phyloP scores from a whole-genome alignment of 1,284 basidiomycete genomes.

The Cerrena zonata region DNA sequence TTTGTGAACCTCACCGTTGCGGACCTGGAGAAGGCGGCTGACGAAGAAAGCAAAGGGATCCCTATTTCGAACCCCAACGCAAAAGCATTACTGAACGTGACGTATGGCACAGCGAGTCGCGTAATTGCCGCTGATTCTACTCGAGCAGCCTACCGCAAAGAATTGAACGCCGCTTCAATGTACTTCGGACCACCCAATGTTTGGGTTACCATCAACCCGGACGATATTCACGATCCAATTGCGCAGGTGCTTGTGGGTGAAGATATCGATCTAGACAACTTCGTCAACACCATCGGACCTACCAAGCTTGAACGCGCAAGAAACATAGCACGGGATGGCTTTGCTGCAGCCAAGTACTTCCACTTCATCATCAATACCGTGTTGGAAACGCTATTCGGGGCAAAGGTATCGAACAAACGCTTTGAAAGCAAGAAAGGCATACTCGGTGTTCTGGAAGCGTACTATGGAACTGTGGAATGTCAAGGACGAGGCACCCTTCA shows the following conservation, averaged over 20 bases:
- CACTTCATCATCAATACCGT: slow-evolving; percentile 31
- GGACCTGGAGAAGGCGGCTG: slow-evolving; percentile 10
- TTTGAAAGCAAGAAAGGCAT: slow-evolving; percentile 18
- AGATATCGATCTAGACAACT: slow-evolving; percentile 33
- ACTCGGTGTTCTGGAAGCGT: slow-evolving; percentile 21
- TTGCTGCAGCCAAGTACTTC: slow-evolving; percentile 34
- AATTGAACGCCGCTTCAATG: slow-evolving; percentile 15
- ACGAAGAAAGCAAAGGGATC: slow-evolving; percentile 12
- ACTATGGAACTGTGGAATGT: slow-evolving; percentile 25
- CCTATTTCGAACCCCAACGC: slow-evolving; percentile 14
- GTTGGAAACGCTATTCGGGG: slow-evolving; percentile 29
- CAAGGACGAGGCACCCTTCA: slow-evolving; percentile 28
- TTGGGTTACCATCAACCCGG: slow-evolving; percentile 27
- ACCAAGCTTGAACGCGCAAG: slow-evolving; percentile 18
- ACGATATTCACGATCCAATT: slow-evolving; percentile 27
- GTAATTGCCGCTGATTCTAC: slow-evolving; percentile 11
- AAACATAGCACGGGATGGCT: slow-evolving; percentile 35
- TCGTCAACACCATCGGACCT: slow-evolving; percentile 24
- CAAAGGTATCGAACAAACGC: slow-evolving; percentile 17
- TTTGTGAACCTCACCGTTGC: slow-evolving; percentile 12
- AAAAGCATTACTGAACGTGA: slow-evolving; percentile 7
- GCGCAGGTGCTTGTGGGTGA: slow-evolving; percentile 35
- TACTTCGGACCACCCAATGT: slow-evolving; percentile 14
- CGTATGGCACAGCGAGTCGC: slow-evolving; percentile 12
- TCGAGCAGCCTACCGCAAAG: slow-evolving; percentile 7